These are phyloP conservation scores for Epichloe elymi DNA, from an alignment of 2,329 filamentous ascomycete genomes.

Conservation along the genomic window DNA sequence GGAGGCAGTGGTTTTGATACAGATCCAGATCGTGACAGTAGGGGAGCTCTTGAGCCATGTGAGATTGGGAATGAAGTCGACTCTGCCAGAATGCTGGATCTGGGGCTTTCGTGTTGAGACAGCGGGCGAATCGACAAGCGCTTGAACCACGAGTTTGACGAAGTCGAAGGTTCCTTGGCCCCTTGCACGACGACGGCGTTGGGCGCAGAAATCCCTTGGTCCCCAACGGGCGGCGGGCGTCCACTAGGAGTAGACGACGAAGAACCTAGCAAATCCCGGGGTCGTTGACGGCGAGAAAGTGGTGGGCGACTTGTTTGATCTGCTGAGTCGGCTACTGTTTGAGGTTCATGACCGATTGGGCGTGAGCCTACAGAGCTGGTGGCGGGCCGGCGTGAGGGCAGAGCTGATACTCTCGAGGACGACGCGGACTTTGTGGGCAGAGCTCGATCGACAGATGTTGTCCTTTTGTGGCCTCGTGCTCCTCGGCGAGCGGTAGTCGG, in stretches of 20 bases:
- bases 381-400: conserved; percentile 6
- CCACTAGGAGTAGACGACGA: conserved; percentile 26
- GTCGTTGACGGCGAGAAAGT: conserved; percentile 24
- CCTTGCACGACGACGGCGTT: conserved; percentile 25
- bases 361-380: conserved; percentile 2
- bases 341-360: neutral
- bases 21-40: conserved; percentile 32
- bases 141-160: conserved; percentile 58
- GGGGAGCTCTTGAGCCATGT: conserved; percentile 52
- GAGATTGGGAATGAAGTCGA: conserved; percentile 54
- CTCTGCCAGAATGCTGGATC: conserved; percentile 52
- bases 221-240: conserved; percentile 27
- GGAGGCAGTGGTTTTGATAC: conserved; percentile 37
- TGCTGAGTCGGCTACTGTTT: conserved; percentile 17
- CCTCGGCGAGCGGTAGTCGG: conserved; percentile 8
- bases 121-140: conserved; percentile 53
- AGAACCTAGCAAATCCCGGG: conserved; percentile 26
- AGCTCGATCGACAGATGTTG: conserved; percentile 22
- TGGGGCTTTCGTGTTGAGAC: conserved; percentile 50
- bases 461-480: conserved; percentile 15
- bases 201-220: neutral
- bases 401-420: neutral
- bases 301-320: conserved; percentile 21
- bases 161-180: conserved; percentile 44
- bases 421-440: conserved; percentile 7